Conservation (phyloP, 1,284 basidiomycete genomes). For the Tylopilus orsonianus region DNA sequence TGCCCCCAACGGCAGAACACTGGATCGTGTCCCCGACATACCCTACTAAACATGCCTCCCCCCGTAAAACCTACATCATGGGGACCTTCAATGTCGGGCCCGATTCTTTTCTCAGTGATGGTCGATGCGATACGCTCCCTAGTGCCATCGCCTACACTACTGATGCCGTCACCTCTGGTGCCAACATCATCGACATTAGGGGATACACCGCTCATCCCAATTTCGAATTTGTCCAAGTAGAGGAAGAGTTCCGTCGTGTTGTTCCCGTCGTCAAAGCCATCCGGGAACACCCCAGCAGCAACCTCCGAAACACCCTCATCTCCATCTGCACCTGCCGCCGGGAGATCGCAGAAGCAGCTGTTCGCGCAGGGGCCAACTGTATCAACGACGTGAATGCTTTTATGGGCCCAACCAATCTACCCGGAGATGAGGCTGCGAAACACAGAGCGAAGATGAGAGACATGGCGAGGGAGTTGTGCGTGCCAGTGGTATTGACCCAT, state of each 20-base stretch:
- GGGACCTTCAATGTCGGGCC: conserved; percentile 94
- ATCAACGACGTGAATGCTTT: conserved; percentile 63
- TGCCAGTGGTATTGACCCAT: conserved; percentile 91
- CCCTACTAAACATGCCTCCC: conserved; percentile 12
- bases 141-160: conserved; percentile 51
- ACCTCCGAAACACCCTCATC: conserved; percentile 52
- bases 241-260: conserved; percentile 78
- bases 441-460: too few relatives aligned
- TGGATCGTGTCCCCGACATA: conserved; percentile 39
- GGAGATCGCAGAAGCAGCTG: conserved; percentile 74
- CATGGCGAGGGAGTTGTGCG: conserved; percentile 54
- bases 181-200: conserved; percentile 88
- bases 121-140: conserved; percentile 50
- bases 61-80: conserved; percentile 75
- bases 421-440: not conserved
- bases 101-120: conserved; percentile 95
- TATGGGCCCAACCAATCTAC: not conserved
- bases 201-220: conserved; percentile 76
- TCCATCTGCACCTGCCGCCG: conserved; percentile 94
- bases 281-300: conserved; percentile 26
- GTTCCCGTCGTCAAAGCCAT: conserved; percentile 65
- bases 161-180: conserved; percentile 51
- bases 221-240: conserved; percentile 8
- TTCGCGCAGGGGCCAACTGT: conserved; percentile 85
- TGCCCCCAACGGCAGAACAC: conserved; percentile 52